Evolutionary conservation across 768 basidiomycete species (phyloP), one percentile per base, ranked within the genome.

Genomic region (Lentinula sp.): DNA sequence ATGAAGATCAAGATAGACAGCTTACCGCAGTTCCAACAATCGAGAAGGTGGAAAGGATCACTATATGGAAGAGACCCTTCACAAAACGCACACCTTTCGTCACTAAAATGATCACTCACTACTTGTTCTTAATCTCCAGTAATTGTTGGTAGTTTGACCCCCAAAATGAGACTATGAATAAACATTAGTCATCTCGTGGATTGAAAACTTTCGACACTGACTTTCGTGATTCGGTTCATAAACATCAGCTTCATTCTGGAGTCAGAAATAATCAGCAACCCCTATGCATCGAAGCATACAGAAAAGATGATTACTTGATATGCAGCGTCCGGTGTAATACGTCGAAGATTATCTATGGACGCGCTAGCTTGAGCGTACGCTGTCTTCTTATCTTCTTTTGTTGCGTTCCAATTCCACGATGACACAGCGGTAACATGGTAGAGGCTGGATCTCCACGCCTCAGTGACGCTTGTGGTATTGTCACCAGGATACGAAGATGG

Each of bases 381-480:
- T 2, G 54, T 65, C 49, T 63, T 61, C 57, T 77, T 76, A 48
- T 79, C 76, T 18, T 59, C 69, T 16, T 61, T 62, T 2, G 77
- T 79, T 5, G 80, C 75, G 57, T 81, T 75, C 74, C 77, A 81
- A 18, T 74, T 74, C 79, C 79, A 82, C n/a, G 69, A 57, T 6
- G 74, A 70, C 37, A 78, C 68, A 23, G 75, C 69, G 9, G 80
- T 81, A 54, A 79, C 70, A 63, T 83, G 81, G 61, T 77, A 81
- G 3, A 82, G 41, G 56, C 77, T 79, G 6, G 70, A 68, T 37
- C 72, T 64, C 72, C 72, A 73, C 6, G 69, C 71, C 32, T 60
- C 59, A 5, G 68, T 69, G 23, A 71, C 66, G 62, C 79, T 81
- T 12, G 80, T 80, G 37, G 66, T 64, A 9, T 73, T 73, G 32